These are phyloP conservation scores for Linderina pennispora DNA, from an alignment of 192 early-diverging fungal genomes.

Conservation along the genomic window DNA sequence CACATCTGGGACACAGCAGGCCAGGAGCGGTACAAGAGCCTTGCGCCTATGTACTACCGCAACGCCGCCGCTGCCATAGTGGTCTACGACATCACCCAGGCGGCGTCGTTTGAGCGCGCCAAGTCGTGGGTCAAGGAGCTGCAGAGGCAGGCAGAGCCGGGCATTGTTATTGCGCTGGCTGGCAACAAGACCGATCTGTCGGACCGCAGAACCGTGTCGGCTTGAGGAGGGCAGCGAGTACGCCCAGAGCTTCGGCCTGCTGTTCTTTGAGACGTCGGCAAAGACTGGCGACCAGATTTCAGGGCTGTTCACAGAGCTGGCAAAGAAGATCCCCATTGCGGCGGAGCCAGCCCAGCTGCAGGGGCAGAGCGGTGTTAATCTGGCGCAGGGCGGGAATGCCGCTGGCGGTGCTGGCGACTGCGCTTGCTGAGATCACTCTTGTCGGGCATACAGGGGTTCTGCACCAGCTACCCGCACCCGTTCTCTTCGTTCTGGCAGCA, in stretches of 20 bases:
- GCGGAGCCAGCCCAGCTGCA: conserved; percentile 2
- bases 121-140: conserved; percentile 96
- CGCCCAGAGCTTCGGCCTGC: conserved; percentile 66
- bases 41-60: conserved; percentile 96
- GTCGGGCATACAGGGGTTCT: too few species aligned
- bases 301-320: conserved; percentile 87
- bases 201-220: conserved; percentile 60
- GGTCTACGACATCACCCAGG: conserved; percentile 90
- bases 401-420: conserved; percentile 3
- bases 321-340: conserved; percentile 61
- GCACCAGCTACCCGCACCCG: too few species aligned
- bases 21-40: conserved; percentile 96
- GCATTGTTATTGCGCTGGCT: conserved; percentile 90
- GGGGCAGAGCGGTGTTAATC: conserved; percentile 34
- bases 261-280: conserved; percentile 89
- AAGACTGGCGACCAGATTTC: conserved; percentile 76
- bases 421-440: too few species aligned
- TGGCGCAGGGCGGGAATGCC: conserved; percentile 14
- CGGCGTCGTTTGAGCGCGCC: conserved; percentile 82
- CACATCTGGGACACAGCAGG: conserved; percentile 92
- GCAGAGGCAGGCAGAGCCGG: conserved; percentile 84
- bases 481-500: too few species aligned
- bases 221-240: conserved; percentile 72
- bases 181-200: conserved; percentile 95
- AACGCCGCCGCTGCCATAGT: conserved; percentile 95